Percentiles rank a stretch among this genome's conserved stretches.
Conservation (phyloP, 139 green algal genomes). For the Zygnema circumcarinatum region DNA sequence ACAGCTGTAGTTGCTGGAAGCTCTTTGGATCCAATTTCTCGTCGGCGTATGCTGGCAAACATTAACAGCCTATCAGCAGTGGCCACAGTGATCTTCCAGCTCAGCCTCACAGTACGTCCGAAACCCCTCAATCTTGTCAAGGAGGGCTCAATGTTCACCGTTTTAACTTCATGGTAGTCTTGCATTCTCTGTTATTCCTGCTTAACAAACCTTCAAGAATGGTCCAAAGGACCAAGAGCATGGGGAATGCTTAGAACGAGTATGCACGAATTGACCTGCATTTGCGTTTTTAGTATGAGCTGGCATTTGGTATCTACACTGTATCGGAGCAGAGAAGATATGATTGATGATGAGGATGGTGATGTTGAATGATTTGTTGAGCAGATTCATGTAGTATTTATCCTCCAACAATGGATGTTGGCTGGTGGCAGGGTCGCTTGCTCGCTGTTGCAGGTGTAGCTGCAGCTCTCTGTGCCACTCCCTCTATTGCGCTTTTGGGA, state of each 20-base stretch:
- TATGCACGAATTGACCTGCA: too few species aligned
- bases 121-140: too few species aligned
- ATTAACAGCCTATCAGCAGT: conserved; percentile 44
- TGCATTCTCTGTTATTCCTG: not conserved
- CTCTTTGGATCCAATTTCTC: not conserved
- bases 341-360: too few species aligned
- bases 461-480: conserved; percentile 25
- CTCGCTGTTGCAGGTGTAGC: conserved; percentile 6
- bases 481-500: conserved; percentile 19
- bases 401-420: too few species aligned
- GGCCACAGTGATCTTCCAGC: conserved; percentile 35
- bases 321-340: too few species aligned
- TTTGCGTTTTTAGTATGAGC: too few species aligned
- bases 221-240: not conserved
- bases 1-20: conserved; percentile 19
- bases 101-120: conserved; percentile 35
- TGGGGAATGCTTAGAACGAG: not conserved
- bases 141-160: too few species aligned
- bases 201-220: conserved; percentile 9
- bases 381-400: too few species aligned
- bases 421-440: too few species aligned
- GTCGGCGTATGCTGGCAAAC: conserved; percentile 31
- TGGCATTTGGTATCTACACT: too few species aligned
- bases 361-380: too few species aligned
- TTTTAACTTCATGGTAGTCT: not conserved